phyloP scores from a whole-genome alignment of 352 stramenopile genomes.

The Phytophthora rubi region DNA sequence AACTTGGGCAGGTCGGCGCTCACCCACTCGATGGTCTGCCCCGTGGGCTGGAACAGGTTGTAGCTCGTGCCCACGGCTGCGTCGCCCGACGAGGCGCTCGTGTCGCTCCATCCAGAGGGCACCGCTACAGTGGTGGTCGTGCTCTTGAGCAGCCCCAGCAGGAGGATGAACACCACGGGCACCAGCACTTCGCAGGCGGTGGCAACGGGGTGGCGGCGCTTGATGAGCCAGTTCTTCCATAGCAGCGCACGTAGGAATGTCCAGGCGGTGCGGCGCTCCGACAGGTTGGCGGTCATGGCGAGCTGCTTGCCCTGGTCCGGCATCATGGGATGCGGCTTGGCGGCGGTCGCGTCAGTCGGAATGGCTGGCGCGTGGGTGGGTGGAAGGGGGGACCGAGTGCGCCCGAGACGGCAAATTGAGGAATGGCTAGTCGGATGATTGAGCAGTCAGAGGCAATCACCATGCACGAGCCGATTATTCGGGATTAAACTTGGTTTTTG shows the following conservation, averaged over 20 bases:
- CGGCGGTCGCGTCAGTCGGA: slow-evolving; percentile 7
- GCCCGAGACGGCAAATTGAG: slow-evolving; percentile 17
- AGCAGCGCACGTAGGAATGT: slow-evolving; percentile 53
- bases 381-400: not conserved
- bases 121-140: slow-evolving; percentile 55
- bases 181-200: slow-evolving; percentile 59
- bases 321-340: slow-evolving; percentile 24
- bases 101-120: slow-evolving; percentile 56
- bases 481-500: not conserved
- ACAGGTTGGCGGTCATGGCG: slow-evolving; percentile 6
- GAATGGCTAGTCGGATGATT: slow-evolving; percentile 10
- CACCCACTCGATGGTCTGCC: slow-evolving; percentile 45
- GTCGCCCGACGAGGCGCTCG: slow-evolving; percentile 8
- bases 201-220: slow-evolving; percentile 54
- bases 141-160: slow-evolving; percentile 65
- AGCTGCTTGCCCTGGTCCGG: slow-evolving; percentile 15
- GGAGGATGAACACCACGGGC: slow-evolving; percentile 63
- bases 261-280: slow-evolving; percentile 30
- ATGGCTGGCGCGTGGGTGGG: slow-evolving; percentile 4
- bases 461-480: slow-evolving; percentile 18
- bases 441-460: slow-evolving; percentile 15
- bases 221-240: slow-evolving; percentile 76
- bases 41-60: slow-evolving; percentile 49
- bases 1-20: slow-evolving; percentile 44
- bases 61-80: slow-evolving; percentile 37